Conservation (phyloP, 306 rosid genomes). For the Erythrophleum fordii region DNA sequence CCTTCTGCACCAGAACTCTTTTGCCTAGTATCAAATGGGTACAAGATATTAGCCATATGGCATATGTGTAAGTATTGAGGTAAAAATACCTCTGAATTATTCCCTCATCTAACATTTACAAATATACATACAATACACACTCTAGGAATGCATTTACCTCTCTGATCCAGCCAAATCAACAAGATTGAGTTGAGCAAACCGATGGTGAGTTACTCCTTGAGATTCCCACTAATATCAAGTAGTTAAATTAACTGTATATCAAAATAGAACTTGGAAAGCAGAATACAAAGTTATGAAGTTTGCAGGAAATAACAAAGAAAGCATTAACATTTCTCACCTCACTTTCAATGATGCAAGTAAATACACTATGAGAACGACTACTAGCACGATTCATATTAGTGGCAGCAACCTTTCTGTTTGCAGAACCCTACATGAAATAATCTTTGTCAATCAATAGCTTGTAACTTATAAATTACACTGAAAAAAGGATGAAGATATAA, state of each 20-base stretch:
- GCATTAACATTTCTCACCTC: conserved; percentile 57
- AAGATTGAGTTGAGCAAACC: conserved; percentile 94
- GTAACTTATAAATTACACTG: neutral
- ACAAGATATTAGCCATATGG: conserved; percentile 1
- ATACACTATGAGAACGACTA: conserved; percentile 98
- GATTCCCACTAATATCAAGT: conserved; percentile 83
- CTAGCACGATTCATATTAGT: conserved; percentile 98
- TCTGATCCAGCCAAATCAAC: conserved; percentile 99
- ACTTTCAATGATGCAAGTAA: conserved; percentile 94
- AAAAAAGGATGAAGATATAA: neutral
- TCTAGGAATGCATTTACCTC: conserved; percentile 60
- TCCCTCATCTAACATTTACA: conserved; percentile 15
- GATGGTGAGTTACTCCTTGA: conserved; percentile 92
- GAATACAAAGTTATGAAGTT: conserved; percentile 1
- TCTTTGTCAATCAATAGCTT: conserved; percentile 33
- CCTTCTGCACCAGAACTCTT: conserved; percentile 99
- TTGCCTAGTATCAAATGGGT: conserved; percentile 63
- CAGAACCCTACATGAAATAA: conserved; percentile 70
- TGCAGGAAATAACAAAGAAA: conserved; percentile 6
- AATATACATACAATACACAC: conserved; percentile 7
- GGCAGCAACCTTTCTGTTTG: conserved; percentile 95
- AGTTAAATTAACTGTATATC: conserved; percentile 21
- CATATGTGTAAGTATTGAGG: neutral
- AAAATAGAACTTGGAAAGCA: conserved; percentile 33
- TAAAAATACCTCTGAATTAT: neutral